Evolutionary conservation across 345 rosid genomes (phyloP).

Genomic region (Bruguiera parviflora): DNA sequence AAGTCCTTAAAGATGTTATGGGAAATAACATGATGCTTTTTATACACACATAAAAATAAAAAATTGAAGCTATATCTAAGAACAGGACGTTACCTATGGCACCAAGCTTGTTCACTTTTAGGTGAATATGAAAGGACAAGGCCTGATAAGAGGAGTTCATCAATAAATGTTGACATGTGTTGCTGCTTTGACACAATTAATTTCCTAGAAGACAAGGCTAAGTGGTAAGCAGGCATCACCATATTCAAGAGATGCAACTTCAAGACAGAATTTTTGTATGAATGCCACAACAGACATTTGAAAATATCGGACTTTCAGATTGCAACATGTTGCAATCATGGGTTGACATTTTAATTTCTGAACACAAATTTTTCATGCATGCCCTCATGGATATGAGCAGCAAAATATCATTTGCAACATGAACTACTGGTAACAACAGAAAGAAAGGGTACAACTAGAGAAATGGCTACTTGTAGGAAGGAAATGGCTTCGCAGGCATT

Average conservation of each 20-base stretch:
- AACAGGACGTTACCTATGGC: constrained; percentile 57
- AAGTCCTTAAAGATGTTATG: background rate
- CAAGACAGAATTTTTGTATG: background rate
- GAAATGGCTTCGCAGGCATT: too few species aligned
- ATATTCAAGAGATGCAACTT: constrained; percentile 13
- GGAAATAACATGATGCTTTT: constrained; percentile 6
- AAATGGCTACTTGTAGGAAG: background rate
- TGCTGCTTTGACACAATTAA: constrained; percentile 51
- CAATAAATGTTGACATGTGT: constrained; percentile 34
- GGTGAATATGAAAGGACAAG: constrained; percentile 79
- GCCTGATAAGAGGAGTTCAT: constrained; percentile 70
- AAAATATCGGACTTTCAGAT: too few species aligned
- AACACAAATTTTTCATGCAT: background rate
- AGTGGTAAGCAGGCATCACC: background rate
- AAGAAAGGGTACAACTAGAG: background rate
- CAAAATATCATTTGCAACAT: background rate
- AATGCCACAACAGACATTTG: too few species aligned
- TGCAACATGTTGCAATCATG: too few species aligned
- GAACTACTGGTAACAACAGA: background rate
- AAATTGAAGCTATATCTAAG: constrained; percentile 2
- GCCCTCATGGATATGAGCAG: background rate
- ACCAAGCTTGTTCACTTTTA: constrained; percentile 93
- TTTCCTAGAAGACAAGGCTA: constrained; percentile 43
- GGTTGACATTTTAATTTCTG: too few species aligned
- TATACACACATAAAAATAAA: background rate